Conservation (phyloP, 305 asterid genomes). For the Solanum hybrid region DNA sequence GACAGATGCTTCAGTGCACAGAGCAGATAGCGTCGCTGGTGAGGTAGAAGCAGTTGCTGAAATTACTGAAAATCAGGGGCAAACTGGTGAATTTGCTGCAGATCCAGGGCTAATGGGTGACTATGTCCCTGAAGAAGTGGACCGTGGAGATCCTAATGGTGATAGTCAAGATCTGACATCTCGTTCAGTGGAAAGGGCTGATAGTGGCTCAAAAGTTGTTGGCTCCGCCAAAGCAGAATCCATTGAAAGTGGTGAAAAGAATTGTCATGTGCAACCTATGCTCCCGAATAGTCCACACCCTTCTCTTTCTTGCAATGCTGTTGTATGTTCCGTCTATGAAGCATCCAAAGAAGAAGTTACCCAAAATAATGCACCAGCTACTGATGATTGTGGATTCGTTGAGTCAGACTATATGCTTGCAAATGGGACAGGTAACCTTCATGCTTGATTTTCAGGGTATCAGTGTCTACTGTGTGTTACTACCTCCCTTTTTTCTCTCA, state of each 20-base stretch:
- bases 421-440: conserved; percentile 52
- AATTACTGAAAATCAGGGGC: conserved; percentile 85
- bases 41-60: conserved; percentile 90
- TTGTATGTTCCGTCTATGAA: conserved; percentile 75
- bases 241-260: conserved; percentile 92
- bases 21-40: conserved; percentile 79
- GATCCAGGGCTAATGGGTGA: conserved; percentile 99
- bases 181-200: conserved; percentile 79
- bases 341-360: conserved; percentile 90
- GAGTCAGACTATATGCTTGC: conserved; percentile 68
- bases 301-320: conserved; percentile 96
- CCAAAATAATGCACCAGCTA: conserved; percentile 57
- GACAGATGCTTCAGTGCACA: conserved; percentile 55
- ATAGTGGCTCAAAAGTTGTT: conserved; percentile 90
- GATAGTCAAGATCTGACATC: conserved; percentile 89
- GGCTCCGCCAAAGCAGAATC: conserved; percentile 96
- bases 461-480: background rate
- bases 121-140: conserved; percentile 92
- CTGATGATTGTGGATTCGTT: conserved; percentile 66
- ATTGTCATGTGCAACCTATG: conserved; percentile 49
- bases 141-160: conserved; percentile 78
- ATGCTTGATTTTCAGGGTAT: background rate
- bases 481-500: background rate
- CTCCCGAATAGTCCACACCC: conserved; percentile 69
- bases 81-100: conserved; percentile 74